Evolutionary conservation across 805 yeast species (phyloP), one percentile per base, ranked within the genome.

Genomic region (Debaryomyces maramus): DNA sequence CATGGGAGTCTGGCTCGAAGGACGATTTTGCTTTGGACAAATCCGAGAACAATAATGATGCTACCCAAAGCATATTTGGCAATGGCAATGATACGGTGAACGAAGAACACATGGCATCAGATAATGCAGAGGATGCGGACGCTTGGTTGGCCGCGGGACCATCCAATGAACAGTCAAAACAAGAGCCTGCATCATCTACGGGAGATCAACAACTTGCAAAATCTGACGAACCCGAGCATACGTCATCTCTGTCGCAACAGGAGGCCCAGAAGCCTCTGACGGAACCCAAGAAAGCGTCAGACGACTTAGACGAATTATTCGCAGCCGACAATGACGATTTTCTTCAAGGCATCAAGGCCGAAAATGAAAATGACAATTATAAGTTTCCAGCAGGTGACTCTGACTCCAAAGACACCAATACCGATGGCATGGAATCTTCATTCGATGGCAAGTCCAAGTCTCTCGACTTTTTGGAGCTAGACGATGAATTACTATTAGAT

Each of bases 401-500:
- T n/a, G n/a, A n/a, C n/a, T n/a, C n/a, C n/a, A n/a, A n/a, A n/a
- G n/a, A n/a, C n/a, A n/a, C n/a, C n/a, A n/a, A n/a, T n/a, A n/a
- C n/a, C n/a, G n/a, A n/a, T n/a, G n/a, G n/a, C n/a, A n/a, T n/a
- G n/a, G n/a, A n/a, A n/a, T n/a, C n/a, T n/a, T n/a, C n/a, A n/a
- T n/a, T n/a, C n/a, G n/a, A n/a, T n/a, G n/a, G n/a, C n/a, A n/a
- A n/a, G n/a, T n/a, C n/a, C n/a, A 30, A 16, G 7, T 24, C 37
- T 20, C 27, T 39, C 10, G 42, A 32, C 19, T 39, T 39, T 34
- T 34, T 41, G 28, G 60, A 56, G 23, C 37, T 61, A 45, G 63
- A 61, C 31, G 67, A 60, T 29, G 68, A 63, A 42, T 50, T 62
- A 27, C 46, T 62, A 30, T 46, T 61, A 35, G 58, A 55, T 27